phyloP scores from a whole-genome alignment of 2,329 filamentous ascomycete species.

The Diaporthe australafricana region DNA sequence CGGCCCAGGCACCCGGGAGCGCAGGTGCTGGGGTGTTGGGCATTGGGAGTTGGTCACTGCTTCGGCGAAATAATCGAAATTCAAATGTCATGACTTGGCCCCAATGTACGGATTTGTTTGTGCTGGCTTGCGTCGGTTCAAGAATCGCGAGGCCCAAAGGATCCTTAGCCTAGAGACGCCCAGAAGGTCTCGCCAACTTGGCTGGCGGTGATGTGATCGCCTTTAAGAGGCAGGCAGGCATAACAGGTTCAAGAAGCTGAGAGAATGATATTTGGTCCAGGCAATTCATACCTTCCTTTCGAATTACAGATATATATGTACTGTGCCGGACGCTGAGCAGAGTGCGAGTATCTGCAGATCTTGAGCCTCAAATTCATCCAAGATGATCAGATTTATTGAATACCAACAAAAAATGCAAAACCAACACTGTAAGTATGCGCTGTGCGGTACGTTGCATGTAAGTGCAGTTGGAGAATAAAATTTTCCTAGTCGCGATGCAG shows the following conservation, averaged over 20 bases:
- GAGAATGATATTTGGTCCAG: neutral
- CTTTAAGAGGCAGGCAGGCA: neutral
- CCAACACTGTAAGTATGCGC: too few species aligned
- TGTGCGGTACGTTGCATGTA: too few species aligned
- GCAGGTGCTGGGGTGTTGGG: neutral
- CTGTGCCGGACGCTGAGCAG: neutral
- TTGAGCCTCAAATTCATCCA: neutral
- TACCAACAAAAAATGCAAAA: too few species aligned
- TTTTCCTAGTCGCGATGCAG: constrained; percentile 24
- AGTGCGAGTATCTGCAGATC: neutral
- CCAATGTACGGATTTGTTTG: neutral
- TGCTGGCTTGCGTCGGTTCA: constrained; percentile 21
- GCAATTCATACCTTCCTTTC: too few species aligned
- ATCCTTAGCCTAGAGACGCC: neutral
- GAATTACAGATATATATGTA: too few species aligned
- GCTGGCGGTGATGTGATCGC: constrained; percentile 10
- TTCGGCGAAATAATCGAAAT: neutral
- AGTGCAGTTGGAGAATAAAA: neutral
- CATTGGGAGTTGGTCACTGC: neutral
- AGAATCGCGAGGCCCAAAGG: neutral
- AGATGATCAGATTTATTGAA: neutral
- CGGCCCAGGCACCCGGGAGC: neutral
- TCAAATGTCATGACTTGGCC: neutral
- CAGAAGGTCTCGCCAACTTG: constrained; percentile 17
- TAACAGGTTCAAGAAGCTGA: neutral